phyloP scores from a whole-genome alignment of 208 protist species.

The Leishmania gerbilli region DNA sequence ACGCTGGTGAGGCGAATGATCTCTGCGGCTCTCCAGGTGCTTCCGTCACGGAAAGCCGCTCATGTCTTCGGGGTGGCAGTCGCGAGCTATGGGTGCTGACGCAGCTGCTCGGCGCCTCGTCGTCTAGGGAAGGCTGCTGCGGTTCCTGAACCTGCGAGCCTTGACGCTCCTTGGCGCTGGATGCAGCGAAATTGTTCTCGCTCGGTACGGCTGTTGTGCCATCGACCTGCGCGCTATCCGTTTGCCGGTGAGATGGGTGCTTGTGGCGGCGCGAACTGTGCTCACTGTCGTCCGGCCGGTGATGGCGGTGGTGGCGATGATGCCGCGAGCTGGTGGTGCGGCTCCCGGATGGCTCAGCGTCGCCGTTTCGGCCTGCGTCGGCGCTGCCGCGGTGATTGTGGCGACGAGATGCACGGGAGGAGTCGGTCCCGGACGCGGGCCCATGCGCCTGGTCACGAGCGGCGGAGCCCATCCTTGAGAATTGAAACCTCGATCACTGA shows the following conservation, averaged over 20 bases:
- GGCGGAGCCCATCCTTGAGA: neutral
- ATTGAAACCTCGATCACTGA: neutral
- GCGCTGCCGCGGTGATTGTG: neutral
- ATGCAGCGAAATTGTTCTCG: neutral
- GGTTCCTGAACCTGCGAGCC: neutral
- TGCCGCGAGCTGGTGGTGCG: neutral
- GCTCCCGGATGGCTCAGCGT: neutral
- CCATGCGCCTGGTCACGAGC: neutral
- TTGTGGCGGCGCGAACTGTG: neutral
- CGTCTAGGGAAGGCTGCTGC: neutral
- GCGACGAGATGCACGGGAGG: neutral
- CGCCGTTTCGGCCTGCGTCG: neutral
- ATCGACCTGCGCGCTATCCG: neutral
- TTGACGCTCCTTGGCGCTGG: neutral
- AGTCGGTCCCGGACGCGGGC: neutral
- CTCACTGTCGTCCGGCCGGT: neutral
- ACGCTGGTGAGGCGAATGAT: neutral
- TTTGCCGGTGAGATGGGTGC: neutral
- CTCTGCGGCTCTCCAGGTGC: neutral
- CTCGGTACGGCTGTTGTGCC: neutral
- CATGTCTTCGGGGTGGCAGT: conserved; percentile 14
- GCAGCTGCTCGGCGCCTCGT: conserved; percentile 9
- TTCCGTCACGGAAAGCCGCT: neutral
- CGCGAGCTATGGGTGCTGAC: conserved; percentile 27
- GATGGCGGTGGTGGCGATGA: conserved; percentile 14